Percentiles rank a stretch among this genome's conserved stretches.
These are phyloP conservation scores for Penicillium concentricum DNA, from an alignment of 2,329 filamentous ascomycete species.

Conservation along the genomic window DNA sequence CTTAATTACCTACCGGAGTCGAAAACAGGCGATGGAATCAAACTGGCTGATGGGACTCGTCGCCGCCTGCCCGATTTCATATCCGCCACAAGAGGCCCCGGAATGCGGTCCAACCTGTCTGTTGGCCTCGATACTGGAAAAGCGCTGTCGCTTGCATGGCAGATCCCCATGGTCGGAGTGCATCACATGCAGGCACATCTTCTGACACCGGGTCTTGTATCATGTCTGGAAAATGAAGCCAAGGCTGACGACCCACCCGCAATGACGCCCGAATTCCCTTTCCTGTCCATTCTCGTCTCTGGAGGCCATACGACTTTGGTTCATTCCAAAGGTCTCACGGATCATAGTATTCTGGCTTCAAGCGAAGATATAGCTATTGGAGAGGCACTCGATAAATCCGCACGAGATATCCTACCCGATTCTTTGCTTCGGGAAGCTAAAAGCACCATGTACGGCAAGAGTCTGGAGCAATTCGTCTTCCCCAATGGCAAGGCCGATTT, in stretches of 20 bases:
- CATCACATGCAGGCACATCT: conserved; percentile 99
- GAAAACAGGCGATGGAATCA: conserved; percentile 15
- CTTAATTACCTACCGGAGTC: conserved; percentile 54
- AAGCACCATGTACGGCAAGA: conserved; percentile 75
- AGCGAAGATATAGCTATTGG: conserved; percentile 84
- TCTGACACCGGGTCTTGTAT: conserved; percentile 76
- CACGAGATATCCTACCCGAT: conserved; percentile 69
- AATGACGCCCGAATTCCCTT: conserved; percentile 66
- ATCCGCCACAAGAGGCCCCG: conserved; percentile 85
- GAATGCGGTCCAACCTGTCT: conserved; percentile 76
- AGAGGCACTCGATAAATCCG: conserved; percentile 84
- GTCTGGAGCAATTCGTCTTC: conserved; percentile 79
- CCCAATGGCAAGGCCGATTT: conserved; percentile 45
- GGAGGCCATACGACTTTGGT: conserved; percentile 90
- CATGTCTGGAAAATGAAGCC: conserved; percentile 53
- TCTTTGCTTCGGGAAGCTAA: conserved; percentile 54
- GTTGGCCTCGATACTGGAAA: conserved; percentile 83
- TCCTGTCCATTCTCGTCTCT: conserved; percentile 83
- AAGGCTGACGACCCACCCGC: conserved; percentile 2
- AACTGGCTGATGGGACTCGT: conserved; percentile 21
- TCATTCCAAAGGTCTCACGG: conserved; percentile 64
- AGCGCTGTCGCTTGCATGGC: conserved; percentile 79
- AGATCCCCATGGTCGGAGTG: conserved; percentile 77
- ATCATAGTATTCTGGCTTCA: conserved; percentile 71
- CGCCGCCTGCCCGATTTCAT: conserved; percentile 72